These are phyloP conservation scores for Fusarium beomiforme DNA, from an alignment of 2,329 filamentous ascomycete genomes.

Conservation along the genomic window DNA sequence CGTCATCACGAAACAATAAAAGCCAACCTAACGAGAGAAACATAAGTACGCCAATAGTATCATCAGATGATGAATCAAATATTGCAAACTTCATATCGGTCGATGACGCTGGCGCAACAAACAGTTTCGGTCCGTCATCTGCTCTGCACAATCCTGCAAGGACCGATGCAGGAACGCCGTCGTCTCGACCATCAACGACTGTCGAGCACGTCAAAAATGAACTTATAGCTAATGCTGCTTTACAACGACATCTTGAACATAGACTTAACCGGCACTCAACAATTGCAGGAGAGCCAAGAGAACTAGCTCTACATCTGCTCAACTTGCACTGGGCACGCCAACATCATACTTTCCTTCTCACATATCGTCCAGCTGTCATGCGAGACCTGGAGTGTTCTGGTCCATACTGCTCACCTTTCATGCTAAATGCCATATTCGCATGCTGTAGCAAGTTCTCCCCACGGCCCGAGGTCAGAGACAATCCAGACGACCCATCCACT, in stretches of 20 bases:
- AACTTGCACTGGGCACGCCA: slow-evolving; percentile 23
- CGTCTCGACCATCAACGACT: neutral
- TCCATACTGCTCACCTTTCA: neutral
- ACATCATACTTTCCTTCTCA: slow-evolving; percentile 12
- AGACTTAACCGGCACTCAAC: neutral
- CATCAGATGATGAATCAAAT: neutral
- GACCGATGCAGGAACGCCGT: neutral
- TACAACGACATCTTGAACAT: neutral
- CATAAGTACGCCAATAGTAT: neutral
- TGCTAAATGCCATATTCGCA: slow-evolving; percentile 16
- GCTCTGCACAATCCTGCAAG: slow-evolving; percentile 6
- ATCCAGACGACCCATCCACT: neutral
- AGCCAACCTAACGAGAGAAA: neutral
- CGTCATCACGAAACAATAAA: neutral
- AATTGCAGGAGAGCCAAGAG: neutral
- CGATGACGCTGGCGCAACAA: slow-evolving; percentile 2
- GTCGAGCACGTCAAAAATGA: neutral
- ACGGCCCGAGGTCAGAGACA: neutral
- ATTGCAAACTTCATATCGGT: slow-evolving; percentile 7
- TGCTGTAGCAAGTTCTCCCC: slow-evolving; percentile 13
- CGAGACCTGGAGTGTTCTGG: slow-evolving; percentile 5
- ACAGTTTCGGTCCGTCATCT: slow-evolving; percentile 12
- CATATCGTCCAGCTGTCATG: slow-evolving; percentile 10
- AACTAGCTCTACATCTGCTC: slow-evolving; percentile 4
- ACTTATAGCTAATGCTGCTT: slow-evolving; percentile 6